These are phyloP conservation scores for Berkeleyomyces basicola DNA, from an alignment of 2,329 filamentous ascomycete genomes.

Conservation along the genomic window DNA sequence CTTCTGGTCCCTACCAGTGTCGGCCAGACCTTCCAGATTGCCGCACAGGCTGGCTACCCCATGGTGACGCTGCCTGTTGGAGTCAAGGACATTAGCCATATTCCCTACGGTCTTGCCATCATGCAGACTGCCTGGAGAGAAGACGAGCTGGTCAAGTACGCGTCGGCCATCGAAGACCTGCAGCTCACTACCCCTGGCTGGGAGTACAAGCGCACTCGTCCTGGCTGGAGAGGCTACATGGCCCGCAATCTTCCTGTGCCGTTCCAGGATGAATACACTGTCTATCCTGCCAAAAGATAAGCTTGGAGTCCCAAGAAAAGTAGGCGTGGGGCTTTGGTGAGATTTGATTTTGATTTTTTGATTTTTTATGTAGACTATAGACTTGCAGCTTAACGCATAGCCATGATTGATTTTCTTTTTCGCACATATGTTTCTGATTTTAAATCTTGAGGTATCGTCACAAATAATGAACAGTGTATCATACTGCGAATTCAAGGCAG, in stretches of 20 bases:
- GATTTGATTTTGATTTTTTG: slow-evolving; percentile 3
- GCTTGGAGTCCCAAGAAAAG: neutral
- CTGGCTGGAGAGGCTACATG: slow-evolving; percentile 36
- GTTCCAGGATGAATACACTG: slow-evolving; percentile 15
- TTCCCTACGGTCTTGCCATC: slow-evolving; percentile 33
- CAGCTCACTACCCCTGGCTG: slow-evolving; percentile 26
- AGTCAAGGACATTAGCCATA: slow-evolving; percentile 26
- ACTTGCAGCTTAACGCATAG: no score
- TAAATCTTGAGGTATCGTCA: no score
- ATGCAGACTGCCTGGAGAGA: slow-evolving; percentile 46
- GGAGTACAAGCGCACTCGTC: slow-evolving; percentile 30
- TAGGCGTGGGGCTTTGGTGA: neutral
- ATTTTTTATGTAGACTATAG: neutral
- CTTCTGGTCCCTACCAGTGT: slow-evolving; percentile 54
- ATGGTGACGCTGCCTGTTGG: slow-evolving; percentile 53
- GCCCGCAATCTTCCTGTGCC: slow-evolving; percentile 28
- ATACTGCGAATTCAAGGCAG: no score
- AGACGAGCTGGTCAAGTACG: slow-evolving; percentile 39
- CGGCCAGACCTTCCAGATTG: slow-evolving; percentile 50
- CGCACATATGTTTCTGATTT: no score
- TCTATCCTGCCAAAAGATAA: neutral
- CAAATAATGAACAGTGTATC: no score
- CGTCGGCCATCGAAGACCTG: slow-evolving; percentile 45
- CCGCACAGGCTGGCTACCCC: slow-evolving; percentile 61
- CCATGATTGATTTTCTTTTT: no score